These are phyloP conservation scores for Mycena chlorophos DNA, from an alignment of 768 basidiomycete genomes.

Conservation along the genomic window DNA sequence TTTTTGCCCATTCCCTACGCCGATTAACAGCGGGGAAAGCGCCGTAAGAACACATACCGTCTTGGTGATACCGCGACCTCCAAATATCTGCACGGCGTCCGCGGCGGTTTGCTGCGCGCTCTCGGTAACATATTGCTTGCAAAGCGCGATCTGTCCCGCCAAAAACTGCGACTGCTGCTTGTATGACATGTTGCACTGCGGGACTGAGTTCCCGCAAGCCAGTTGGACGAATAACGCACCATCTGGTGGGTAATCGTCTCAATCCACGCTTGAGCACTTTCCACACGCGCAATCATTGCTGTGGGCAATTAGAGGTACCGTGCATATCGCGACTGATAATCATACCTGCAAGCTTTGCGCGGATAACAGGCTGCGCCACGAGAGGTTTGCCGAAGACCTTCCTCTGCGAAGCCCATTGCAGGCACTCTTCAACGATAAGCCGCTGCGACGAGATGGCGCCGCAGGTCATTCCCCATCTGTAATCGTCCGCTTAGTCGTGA, in stretches of 20 bases:
- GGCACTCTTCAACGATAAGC: constrained; percentile 68
- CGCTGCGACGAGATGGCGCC: constrained; percentile 58
- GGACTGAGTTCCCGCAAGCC: too few relatives aligned
- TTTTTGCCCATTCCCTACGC: constrained; percentile 68
- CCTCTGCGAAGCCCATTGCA: constrained; percentile 81
- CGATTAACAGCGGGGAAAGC: too few relatives aligned
- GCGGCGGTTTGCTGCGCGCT: constrained; percentile 77
- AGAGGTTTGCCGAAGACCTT: constrained; percentile 79
- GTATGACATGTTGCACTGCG: constrained; percentile 64
- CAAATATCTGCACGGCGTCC: constrained; percentile 71
- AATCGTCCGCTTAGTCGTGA: constrained; percentile 1
- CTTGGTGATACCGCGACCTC: constrained; percentile 81
- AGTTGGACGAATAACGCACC: too few relatives aligned
- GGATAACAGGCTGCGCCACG: constrained; percentile 67
- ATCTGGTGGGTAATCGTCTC: constrained; percentile 88
- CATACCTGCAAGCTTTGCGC: constrained; percentile 62
- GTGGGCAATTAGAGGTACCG: background rate
- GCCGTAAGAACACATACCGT: too few relatives aligned
- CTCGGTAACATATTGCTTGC: constrained; percentile 78
- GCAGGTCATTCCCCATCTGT: constrained; percentile 67
- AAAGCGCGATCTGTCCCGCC: constrained; percentile 80
- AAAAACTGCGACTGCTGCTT: constrained; percentile 71
- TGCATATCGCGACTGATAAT: background rate
- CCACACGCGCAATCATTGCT: constrained; percentile 77
- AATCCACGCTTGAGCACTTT: constrained; percentile 82